Evolutionary conservation across 2,329 filamentous ascomycete genomes (phyloP), one percentile per base, ranked within the genome.

Genomic region (Talaromyces sp.): DNA sequence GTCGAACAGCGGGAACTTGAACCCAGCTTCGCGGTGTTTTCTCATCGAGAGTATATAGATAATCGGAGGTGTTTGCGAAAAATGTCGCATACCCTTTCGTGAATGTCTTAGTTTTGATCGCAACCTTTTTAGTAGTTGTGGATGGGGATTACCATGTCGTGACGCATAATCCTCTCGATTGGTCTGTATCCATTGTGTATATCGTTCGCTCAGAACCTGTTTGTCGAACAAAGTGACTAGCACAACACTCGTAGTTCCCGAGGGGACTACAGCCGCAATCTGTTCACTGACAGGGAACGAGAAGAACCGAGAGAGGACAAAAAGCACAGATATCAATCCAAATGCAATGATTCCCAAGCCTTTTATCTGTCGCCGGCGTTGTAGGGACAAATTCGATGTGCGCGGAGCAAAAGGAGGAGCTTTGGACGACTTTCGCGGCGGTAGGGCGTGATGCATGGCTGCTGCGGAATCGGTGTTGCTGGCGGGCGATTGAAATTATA

Each of bases 361-460:
- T 75, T 87, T 87, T 62, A 89, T 73, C 69, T 90, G 87, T 73
- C 84, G 87, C 70, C 87, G 85, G 68, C 90, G 86, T 68, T 79
- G 73, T 49, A 72, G 69, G 35, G 77, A 74, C 31, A 79, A 67
- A 65, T 71, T 71, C 57, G 78, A 74, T 27, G 78, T 73, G 80
- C 73, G 87, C 81, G 69, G 84, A 79, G 91, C 54, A 45, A 63
- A 94, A 35, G 89, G 88, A 69, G 88, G 87, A 70, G 90, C 87
- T 74, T 90, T 88, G 69, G 91, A 94, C 74, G 86, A 88, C 81
- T 94, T 96, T 78, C 93, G 90, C 73, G 92, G 87, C 63, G 93
- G 93, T 72, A 96, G 89, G 69, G 93, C 92, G 83, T 94, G 93
- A 78, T 97, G 93, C 92, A 97, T 95, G 71, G 65, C 43, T 57